phyloP scores from a whole-genome alignment of 192 early-diverging fungal genomes.

The Pilaira anomala region DNA sequence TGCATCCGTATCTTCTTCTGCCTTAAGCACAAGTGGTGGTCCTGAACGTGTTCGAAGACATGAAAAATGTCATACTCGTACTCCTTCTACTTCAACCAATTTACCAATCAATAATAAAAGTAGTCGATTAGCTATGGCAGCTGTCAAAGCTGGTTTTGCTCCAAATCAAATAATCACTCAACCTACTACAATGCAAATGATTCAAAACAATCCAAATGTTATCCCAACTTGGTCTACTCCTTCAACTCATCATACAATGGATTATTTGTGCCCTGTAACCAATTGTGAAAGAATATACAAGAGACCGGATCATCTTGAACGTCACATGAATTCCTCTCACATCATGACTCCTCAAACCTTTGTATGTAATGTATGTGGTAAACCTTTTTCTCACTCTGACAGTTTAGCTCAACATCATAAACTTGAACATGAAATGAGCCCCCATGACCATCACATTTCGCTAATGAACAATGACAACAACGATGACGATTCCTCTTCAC shows the following conservation, averaged over 20 bases:
- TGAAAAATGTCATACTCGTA: constrained; percentile 23
- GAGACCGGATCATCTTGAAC: constrained; percentile 4
- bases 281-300: constrained; percentile 7
- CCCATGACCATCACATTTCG: neutral
- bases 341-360: neutral
- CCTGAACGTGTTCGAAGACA: constrained; percentile 30
- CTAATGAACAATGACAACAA: neutral
- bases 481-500: neutral
- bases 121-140: constrained; percentile 28
- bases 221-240: neutral
- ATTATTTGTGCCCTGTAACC: constrained; percentile 5
- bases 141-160: constrained; percentile 19
- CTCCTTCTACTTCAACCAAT: constrained; percentile 2
- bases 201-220: neutral
- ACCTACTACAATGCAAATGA: neutral
- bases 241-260: neutral
- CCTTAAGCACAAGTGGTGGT: neutral
- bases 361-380: constrained; percentile 14
- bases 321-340: neutral
- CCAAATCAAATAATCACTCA: constrained; percentile 6
- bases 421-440: neutral
- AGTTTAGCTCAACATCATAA: constrained; percentile 15
- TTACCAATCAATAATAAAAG: neutral
- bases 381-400: constrained; percentile 12
- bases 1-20: constrained; percentile 36